Percentiles rank a stretch among this genome's conserved stretches.
These are phyloP conservation scores for Dentipellis sp. DNA, from an alignment of 768 basidiomycete genomes.

Conservation along the genomic window DNA sequence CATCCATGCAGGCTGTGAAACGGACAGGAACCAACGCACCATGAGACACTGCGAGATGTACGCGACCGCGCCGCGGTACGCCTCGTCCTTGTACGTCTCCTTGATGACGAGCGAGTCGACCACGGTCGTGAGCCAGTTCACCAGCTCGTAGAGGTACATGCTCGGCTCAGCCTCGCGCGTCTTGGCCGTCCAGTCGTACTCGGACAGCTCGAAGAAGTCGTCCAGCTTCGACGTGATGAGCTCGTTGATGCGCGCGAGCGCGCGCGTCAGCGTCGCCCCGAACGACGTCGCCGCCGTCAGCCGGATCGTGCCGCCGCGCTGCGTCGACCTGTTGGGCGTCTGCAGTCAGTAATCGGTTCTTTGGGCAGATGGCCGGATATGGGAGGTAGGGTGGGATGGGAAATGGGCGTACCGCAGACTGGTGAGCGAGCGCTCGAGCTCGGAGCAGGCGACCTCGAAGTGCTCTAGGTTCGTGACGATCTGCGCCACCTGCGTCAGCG, in stretches of 20 bases:
- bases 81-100: slow-evolving; percentile 79
- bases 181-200: slow-evolving; percentile 88
- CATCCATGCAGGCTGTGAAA: not conserved
- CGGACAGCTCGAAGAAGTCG: slow-evolving; percentile 90
- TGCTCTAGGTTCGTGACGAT: slow-evolving; percentile 90
- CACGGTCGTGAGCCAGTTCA: slow-evolving; percentile 94
- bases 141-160: slow-evolving; percentile 90
- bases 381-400: not conserved
- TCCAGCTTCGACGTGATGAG: slow-evolving; percentile 89
- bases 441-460: slow-evolving; percentile 75
- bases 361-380: not conserved
- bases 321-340: slow-evolving; percentile 50
- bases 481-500: slow-evolving; percentile 85
- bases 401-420: slow-evolving; percentile 53
- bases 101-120: slow-evolving; percentile 85
- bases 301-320: slow-evolving; percentile 74
- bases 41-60: slow-evolving; percentile 85
- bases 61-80: slow-evolving; percentile 79
- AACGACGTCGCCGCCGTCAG: slow-evolving; percentile 60
- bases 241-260: slow-evolving; percentile 66
- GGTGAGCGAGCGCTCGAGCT: slow-evolving; percentile 79
- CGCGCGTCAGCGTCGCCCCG: slow-evolving; percentile 53
- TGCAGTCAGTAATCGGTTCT: not conserved
- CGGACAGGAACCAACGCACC: slow-evolving; percentile 37
- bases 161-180: slow-evolving; percentile 69